These are phyloP conservation scores for Trapa incisa DNA, from an alignment of 345 rosid genomes.

Conservation along the genomic window DNA sequence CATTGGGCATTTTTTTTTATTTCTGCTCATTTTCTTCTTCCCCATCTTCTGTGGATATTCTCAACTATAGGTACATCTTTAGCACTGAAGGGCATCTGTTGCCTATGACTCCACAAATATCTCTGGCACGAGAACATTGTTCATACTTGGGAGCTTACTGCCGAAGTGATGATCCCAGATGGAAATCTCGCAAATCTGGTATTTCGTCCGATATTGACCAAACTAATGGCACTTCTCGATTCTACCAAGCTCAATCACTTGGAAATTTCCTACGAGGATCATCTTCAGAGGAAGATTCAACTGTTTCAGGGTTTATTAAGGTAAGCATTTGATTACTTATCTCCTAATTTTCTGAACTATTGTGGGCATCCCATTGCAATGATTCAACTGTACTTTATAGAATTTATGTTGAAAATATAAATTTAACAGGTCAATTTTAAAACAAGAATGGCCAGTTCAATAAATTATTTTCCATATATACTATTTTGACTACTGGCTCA, in stretches of 20 bases:
- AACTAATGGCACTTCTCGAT: slow-evolving; percentile 26
- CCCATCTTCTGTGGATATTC: background rate
- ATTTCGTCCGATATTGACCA: slow-evolving; percentile 20
- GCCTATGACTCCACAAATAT: slow-evolving; percentile 84
- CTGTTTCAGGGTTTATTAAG: slow-evolving; percentile 61
- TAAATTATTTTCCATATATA: no score
- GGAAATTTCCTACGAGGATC: slow-evolving; percentile 16
- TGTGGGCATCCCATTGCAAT: background rate
- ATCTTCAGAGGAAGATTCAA: slow-evolving; percentile 34
- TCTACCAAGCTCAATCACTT: slow-evolving; percentile 19
- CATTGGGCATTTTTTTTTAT: background rate
- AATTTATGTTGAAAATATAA: background rate
- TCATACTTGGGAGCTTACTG: slow-evolving; percentile 81
- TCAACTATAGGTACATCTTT: slow-evolving; percentile 42
- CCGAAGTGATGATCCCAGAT: slow-evolving; percentile 26
- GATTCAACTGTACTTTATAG: background rate
- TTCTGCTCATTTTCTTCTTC: background rate
- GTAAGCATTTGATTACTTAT: slow-evolving; percentile 20
- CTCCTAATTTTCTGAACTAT: background rate
- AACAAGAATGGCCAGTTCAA: no score
- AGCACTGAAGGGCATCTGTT: slow-evolving; percentile 91
- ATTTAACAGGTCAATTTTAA: no score
- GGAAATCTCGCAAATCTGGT: slow-evolving; percentile 22
- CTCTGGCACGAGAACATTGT: slow-evolving; percentile 73
- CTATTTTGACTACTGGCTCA: no score